Evolutionary conservation across 2,329 filamentous ascomycete species (phyloP).

Genomic region (Claviceps sp.): DNA sequence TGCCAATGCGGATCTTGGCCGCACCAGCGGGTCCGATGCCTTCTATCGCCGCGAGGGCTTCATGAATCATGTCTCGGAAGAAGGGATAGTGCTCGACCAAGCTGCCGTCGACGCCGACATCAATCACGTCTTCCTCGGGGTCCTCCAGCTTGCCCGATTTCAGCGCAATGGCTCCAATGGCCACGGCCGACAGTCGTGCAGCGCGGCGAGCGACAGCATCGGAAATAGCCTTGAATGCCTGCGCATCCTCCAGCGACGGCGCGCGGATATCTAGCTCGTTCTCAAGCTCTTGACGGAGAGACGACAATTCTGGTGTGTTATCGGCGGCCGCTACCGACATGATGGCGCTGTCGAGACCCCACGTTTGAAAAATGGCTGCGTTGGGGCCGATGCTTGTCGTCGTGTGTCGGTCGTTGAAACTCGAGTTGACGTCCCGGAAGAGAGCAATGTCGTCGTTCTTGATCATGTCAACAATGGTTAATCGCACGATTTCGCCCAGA

Average conservation of each 20-base stretch:
- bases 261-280: constrained; percentile 63
- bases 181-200: constrained; percentile 75
- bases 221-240: constrained; percentile 73
- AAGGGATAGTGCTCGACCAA: constrained; percentile 92
- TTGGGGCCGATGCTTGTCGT: constrained; percentile 55
- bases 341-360: constrained; percentile 85
- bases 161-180: constrained; percentile 73
- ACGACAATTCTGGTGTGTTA: constrained; percentile 54
- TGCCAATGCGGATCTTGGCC: constrained; percentile 80
- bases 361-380: constrained; percentile 60
- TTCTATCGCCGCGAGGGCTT: constrained; percentile 63
- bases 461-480: constrained; percentile 60
- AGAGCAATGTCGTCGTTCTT: constrained; percentile 53
- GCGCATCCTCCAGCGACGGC: constrained; percentile 69
- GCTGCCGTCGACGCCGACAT: constrained; percentile 89
- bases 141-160: constrained; percentile 59
- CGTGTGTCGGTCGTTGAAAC: constrained; percentile 53
- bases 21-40: constrained; percentile 69
- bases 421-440: constrained; percentile 65
- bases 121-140: constrained; percentile 55
- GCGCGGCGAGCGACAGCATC: constrained; percentile 78
- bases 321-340: constrained; percentile 80
- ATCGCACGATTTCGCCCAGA: constrained; percentile 80
- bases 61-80: constrained; percentile 79
- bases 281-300: constrained; percentile 66